Conservation (phyloP, 1,284 basidiomycete genomes). For the Rhizopogon hawkerae region DNA sequence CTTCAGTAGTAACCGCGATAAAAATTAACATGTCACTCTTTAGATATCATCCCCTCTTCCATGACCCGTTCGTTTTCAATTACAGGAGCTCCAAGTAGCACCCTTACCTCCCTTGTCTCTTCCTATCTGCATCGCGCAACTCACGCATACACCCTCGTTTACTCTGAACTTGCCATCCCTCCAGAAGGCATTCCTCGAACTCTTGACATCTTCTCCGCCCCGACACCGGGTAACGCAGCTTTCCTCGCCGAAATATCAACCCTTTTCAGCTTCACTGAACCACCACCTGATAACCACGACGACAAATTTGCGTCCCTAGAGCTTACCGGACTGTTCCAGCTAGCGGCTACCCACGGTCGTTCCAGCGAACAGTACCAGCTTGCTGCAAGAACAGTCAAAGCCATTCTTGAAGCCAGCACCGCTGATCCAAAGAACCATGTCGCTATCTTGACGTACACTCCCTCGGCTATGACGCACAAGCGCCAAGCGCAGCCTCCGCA, state of each 20-base stretch:
- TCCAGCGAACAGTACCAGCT: slow-evolving; percentile 47
- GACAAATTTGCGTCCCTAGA: slow-evolving; percentile 56
- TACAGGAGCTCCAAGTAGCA: slow-evolving; percentile 16
- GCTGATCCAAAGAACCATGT: slow-evolving; percentile 35
- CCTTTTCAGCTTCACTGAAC: slow-evolving; percentile 44
- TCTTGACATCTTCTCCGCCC: slow-evolving; percentile 36
- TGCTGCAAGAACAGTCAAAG: slow-evolving; percentile 36
- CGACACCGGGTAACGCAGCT: slow-evolving; percentile 30
- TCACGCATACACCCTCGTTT: slow-evolving; percentile 49
- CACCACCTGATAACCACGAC: slow-evolving; percentile 20
- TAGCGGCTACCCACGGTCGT: slow-evolving; percentile 39
- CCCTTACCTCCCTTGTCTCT: slow-evolving; percentile 38
- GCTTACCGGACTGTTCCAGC: slow-evolving; percentile 39
- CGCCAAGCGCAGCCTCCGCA: slow-evolving; percentile 34
- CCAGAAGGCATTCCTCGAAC: slow-evolving; percentile 26
- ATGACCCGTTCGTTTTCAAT: slow-evolving; percentile 38
- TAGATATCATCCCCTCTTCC: slow-evolving; percentile 45
- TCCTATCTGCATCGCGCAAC: slow-evolving; percentile 50
- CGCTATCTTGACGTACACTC: slow-evolving; percentile 44
- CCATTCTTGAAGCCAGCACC: slow-evolving; percentile 35
- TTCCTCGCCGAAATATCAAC: slow-evolving; percentile 37
- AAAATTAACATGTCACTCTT: background rate
- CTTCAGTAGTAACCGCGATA: background rate
- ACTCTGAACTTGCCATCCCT: slow-evolving; percentile 23
- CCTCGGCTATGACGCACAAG: slow-evolving; percentile 24